phyloP scores from a whole-genome alignment of 1,139 yeast genomes.

The Candida sanyaensis region DNA sequence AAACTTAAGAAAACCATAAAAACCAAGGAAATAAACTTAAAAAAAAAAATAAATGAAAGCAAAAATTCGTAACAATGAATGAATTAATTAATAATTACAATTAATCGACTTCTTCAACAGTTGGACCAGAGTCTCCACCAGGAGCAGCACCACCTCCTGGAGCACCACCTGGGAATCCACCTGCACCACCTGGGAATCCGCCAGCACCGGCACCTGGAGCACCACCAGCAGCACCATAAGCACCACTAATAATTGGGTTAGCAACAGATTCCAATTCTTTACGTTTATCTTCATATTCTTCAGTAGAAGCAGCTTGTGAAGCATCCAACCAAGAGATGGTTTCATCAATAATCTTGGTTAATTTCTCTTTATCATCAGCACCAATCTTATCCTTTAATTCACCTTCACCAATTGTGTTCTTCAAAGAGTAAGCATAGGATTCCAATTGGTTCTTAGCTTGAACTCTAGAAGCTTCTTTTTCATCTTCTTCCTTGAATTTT shows the following conservation, averaged over 20 bases:
- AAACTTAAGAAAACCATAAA: background rate
- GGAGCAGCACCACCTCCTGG: slow-evolving; percentile 38
- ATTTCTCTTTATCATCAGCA: slow-evolving; percentile 46
- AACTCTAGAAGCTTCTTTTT: slow-evolving; percentile 37
- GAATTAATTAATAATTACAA: background rate
- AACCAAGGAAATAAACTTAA: background rate
- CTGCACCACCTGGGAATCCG: slow-evolving; percentile 31
- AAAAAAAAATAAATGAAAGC: background rate
- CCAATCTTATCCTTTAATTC: slow-evolving; percentile 53
- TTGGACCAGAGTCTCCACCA: slow-evolving; percentile 55
- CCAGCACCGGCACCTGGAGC: slow-evolving; percentile 27
- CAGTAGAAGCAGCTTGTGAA: slow-evolving; percentile 53
- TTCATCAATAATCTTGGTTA: slow-evolving; percentile 44
- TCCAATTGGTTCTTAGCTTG: slow-evolving; percentile 81
- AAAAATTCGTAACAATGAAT: too few relatives aligned
- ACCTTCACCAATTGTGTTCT: slow-evolving; percentile 55
- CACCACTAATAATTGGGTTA: slow-evolving; percentile 65
- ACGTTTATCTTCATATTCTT: slow-evolving; percentile 59
- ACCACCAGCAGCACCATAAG: slow-evolving; percentile 46
- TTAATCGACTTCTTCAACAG: slow-evolving; percentile 74
- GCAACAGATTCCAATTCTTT: slow-evolving; percentile 67
- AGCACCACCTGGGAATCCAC: slow-evolving; percentile 42
- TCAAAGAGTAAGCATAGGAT: slow-evolving; percentile 83
- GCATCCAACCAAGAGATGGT: slow-evolving; percentile 52
- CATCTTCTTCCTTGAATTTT: slow-evolving; percentile 41